phyloP scores from a whole-genome alignment of 2,329 filamentous ascomycete genomes.

The Lachnellula hyalina region DNA sequence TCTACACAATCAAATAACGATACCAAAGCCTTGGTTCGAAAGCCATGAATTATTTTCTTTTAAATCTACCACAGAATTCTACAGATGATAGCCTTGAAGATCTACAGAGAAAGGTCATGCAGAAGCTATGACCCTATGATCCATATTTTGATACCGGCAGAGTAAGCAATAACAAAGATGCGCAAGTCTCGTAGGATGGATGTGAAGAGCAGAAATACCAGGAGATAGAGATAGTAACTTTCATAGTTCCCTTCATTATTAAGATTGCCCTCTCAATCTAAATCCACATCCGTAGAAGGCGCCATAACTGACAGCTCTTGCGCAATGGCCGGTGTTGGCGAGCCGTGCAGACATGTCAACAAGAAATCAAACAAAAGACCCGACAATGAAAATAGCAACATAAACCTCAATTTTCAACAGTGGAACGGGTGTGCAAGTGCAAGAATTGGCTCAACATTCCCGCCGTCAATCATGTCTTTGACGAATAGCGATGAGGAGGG shows the following conservation, averaged over 20 bases:
- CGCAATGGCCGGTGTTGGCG: conserved; percentile 1
- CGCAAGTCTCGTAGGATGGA: background rate
- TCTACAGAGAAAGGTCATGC: background rate
- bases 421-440: conserved; percentile 16
- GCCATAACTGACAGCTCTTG: conserved; percentile 11
- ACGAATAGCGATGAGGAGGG: conserved; percentile 2
- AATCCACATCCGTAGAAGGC: conserved; percentile 1
- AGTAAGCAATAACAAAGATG: background rate
- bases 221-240: no score
- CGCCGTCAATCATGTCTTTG: conserved; percentile 1
- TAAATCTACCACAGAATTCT: background rate
- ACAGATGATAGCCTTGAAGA: background rate
- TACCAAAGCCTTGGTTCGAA: no score
- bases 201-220: background rate
- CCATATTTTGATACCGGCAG: background rate
- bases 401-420: conserved; percentile 2
- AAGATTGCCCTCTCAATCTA: no score
- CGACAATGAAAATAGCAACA: background rate
- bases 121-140: background rate
- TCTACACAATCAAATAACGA: no score
- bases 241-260: no score
- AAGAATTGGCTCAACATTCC: conserved; percentile 1
- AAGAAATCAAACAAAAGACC: background rate
- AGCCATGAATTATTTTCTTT: no score
- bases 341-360: conserved; percentile 3